phyloP scores from a whole-genome alignment of 176 grass and related monocot genomes.

The Hordeum vulgare region DNA sequence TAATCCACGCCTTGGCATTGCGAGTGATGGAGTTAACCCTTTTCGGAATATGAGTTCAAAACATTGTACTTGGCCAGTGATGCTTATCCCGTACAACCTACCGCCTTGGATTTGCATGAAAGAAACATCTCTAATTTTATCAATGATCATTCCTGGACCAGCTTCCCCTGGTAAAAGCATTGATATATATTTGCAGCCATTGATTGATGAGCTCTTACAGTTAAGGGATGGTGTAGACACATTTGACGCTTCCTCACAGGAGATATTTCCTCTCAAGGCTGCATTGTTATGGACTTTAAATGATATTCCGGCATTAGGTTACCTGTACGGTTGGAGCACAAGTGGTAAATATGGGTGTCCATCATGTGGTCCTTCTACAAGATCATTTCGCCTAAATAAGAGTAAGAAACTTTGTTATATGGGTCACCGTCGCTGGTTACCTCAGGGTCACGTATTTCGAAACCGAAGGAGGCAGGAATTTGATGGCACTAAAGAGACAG shows the following conservation, averaged over 20 bases:
- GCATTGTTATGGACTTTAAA: conserved; percentile 29
- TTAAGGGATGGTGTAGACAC: background rate
- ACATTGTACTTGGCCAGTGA: conserved; percentile 11
- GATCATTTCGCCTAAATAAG: background rate
- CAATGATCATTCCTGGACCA: too few species aligned
- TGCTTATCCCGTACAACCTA: conserved; percentile 10
- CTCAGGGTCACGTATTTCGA: background rate
- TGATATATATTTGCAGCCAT: background rate
- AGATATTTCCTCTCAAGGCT: conserved; percentile 2
- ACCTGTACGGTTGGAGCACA: conserved; percentile 21
- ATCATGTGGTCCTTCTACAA: background rate
- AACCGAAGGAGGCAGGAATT: background rate
- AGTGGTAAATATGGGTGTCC: background rate
- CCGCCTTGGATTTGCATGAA: background rate
- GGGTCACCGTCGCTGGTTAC: background rate
- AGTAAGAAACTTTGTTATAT: background rate
- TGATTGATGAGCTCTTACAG: background rate
- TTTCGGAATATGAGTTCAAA: background rate
- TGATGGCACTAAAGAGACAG: background rate
- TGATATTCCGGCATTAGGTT: conserved; percentile 29
- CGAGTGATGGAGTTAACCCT: background rate
- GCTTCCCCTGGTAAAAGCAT: background rate
- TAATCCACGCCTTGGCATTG: background rate
- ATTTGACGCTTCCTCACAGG: background rate
- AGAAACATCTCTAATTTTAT: too few species aligned